Base-by-base conservation (phyloP, 2,329 filamentous ascomycete species). In the Thermothelomyces thermophilus region DNA sequence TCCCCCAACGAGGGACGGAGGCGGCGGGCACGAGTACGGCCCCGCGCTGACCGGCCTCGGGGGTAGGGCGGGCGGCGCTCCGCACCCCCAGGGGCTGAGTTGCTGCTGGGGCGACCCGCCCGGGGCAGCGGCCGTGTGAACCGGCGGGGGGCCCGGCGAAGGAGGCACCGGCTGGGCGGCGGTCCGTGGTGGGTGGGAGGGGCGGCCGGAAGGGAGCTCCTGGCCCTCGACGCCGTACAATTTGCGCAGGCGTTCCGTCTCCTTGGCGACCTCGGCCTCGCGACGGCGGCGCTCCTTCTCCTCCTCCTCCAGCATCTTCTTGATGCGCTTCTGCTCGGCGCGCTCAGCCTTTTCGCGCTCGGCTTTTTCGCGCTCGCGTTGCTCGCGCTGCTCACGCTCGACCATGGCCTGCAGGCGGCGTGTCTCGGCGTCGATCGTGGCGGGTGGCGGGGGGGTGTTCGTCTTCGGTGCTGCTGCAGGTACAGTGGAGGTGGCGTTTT, bases 231-330 rank as follows among this genome's bases (percentile, higher is more conserved):
- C 72, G 41, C 86, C 86, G 59, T 87, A 90, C 58, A 84, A 66
- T 57, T 73, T 79, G 19, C 80, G 73, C 31, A 98, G 71, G 1
- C 90, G 77, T 64, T 93, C 88, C 0, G 93, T 97, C 69, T 98
- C 91, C 54, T 76, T 77, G 17, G 90, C 83, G 1, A 90, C 70
- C 58, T 79, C 78, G 9, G 74, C 77, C 28, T 83, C 76, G 51
- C 73, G 72, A 28, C 67, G 68, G 22, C 68, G 75, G 0, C 71
- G 74, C 58, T 86, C 82, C 49, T 74, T 76, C 22, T 84, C 80
- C 62, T 90, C 85, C 37, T 75, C 71, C 42, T 84, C 77, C 4
- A 86, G 73, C 75, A 86, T 83, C 60, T 75, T 76, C 60, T 82
- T 77, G 47, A 86, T 79, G 35, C 80, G 73, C 52, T 71, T 71